Percentiles rank a stretch among this genome's conserved stretches.
Evolutionary conservation across 148 eudicot genomes (phyloP).

Genomic region (Pharnaceum exiguum): DNA sequence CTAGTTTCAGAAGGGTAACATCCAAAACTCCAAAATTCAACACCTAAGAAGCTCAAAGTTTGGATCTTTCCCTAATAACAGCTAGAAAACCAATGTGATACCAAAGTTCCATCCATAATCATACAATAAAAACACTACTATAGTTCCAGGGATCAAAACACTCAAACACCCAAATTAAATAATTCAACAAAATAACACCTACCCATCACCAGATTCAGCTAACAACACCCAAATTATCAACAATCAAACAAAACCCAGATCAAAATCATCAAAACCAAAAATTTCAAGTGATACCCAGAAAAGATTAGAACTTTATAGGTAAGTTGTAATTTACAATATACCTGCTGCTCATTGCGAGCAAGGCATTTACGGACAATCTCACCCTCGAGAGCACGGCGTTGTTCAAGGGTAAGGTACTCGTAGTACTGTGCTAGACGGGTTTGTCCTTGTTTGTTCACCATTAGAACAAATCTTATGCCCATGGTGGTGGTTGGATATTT

Average conservation of each 20-base stretch:
- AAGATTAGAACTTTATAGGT: neutral
- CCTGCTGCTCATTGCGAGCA: conserved; percentile 95
- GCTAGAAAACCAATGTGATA: too few species aligned
- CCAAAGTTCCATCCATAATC: too few species aligned
- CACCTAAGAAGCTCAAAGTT: too few species aligned
- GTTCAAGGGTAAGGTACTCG: conserved; percentile 84
- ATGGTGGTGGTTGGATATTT: too few species aligned
- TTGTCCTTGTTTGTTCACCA: conserved; percentile 99
- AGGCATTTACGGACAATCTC: conserved; percentile 99
- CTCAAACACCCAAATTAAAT: too few species aligned
- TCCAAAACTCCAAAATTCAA: too few species aligned
- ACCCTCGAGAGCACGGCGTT: conserved; percentile 94
- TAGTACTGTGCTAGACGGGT: conserved; percentile 94
- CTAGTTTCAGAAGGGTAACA: too few species aligned
- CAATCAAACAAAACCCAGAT: neutral
- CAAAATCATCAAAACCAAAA: neutral
- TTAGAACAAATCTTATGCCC: conserved; percentile 90
- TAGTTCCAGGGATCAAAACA: too few species aligned
- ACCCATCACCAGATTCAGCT: neutral
- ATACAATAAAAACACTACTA: too few species aligned
- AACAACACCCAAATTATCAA: neutral
- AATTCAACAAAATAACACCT: too few species aligned
- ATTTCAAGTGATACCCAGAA: neutral
- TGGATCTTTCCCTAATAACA: too few species aligned
- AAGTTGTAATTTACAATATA: too few species aligned